These are phyloP conservation scores for Auriscalpium microsporum DNA, from an alignment of 768 basidiomycete species.

Conservation along the genomic window DNA sequence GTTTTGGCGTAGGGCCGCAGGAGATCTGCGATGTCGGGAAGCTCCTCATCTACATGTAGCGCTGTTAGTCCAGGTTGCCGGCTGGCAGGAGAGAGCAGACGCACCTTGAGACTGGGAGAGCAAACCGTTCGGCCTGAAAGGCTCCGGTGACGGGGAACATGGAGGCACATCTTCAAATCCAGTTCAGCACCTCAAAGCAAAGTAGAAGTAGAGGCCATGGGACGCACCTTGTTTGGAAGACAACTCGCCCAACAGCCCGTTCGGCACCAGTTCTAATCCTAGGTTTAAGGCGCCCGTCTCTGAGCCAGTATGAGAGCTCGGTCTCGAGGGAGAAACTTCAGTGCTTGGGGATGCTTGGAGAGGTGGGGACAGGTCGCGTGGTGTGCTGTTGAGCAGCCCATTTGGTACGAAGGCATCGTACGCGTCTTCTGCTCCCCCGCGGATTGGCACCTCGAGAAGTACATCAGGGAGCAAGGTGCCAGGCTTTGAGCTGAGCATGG, in stretches of 20 bases:
- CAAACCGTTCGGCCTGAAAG: not conserved
- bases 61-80: not conserved
- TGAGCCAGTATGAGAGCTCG: not conserved
- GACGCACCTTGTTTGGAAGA: too few relatives aligned
- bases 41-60: constrained; percentile 4
- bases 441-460: not conserved
- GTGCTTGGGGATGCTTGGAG: not conserved
- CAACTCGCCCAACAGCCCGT: too few relatives aligned
- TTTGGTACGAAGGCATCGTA: constrained; percentile 6
- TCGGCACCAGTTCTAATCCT: not conserved
- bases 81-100: not conserved
- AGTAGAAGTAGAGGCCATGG: too few relatives aligned
- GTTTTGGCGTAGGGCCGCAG: constrained; percentile 7
- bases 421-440: not conserved
- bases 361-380: not conserved
- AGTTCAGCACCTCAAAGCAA: not conserved
- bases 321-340: not conserved
- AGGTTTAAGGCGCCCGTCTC: not conserved
- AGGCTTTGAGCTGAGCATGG: not conserved
- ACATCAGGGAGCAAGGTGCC: too few relatives aligned
- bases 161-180: too few relatives aligned
- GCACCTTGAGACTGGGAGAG: constrained; percentile 12
- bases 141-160: not conserved
- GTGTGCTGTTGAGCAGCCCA: constrained; percentile 3
- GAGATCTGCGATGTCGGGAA: constrained; percentile 12